Conservation (phyloP, 768 basidiomycete species). For the Chalciporus sphaerocephalus region DNA sequence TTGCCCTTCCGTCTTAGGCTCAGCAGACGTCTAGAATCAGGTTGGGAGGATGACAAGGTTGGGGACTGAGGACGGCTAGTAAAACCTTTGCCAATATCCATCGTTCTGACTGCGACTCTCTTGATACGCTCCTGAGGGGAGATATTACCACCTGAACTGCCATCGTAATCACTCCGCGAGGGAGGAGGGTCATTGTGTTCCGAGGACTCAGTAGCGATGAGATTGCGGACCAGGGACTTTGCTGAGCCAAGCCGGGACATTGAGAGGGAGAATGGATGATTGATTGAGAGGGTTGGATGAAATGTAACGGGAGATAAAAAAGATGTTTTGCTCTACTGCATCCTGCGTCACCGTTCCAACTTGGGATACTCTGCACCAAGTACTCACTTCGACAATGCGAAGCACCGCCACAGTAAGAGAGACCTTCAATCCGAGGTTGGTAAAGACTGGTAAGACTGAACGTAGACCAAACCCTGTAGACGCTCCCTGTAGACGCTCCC, state of each 20-base stretch:
- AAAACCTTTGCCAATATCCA: constrained; percentile 60
- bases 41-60: constrained; percentile 27
- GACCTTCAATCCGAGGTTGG: not conserved
- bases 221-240: constrained; percentile 18
- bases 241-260: constrained; percentile 27
- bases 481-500: no score
- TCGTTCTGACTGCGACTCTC: constrained; percentile 54
- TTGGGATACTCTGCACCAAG: constrained; percentile 5
- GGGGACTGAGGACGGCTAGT: constrained; percentile 37
- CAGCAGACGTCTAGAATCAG: constrained; percentile 49
- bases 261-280: not conserved
- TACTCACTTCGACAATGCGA: not conserved
- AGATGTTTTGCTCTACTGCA: constrained; percentile 12
- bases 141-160: constrained; percentile 24
- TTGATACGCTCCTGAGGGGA: constrained; percentile 46
- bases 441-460: no score
- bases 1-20: constrained; percentile 51
- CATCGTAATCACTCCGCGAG: constrained; percentile 29
- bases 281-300: constrained; percentile 1
- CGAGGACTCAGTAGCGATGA: constrained; percentile 27
- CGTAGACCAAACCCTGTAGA: no score
- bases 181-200: constrained; percentile 32
- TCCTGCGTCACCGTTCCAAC: constrained; percentile 18
- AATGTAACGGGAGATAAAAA: not conserved
- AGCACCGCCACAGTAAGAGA: not conserved